Conservation (phyloP, 2,329 filamentous ascomycete genomes). For the Colletotrichum lindemuthianum region DNA sequence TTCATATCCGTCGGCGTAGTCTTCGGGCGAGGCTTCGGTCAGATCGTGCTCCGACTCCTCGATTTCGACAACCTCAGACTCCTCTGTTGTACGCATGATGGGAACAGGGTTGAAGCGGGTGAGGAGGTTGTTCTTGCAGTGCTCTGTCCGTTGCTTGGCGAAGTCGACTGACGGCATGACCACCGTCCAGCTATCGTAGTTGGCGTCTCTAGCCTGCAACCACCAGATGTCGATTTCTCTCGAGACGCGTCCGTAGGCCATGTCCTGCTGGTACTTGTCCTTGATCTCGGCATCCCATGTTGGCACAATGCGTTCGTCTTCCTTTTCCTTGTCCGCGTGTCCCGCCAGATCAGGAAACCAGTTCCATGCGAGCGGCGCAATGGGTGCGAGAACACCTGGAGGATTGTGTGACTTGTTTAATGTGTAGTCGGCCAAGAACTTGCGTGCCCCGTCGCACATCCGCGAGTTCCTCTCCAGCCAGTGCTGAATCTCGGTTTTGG, state of each 20-base stretch:
- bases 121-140: slow-evolving; percentile 68
- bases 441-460: slow-evolving; percentile 65
- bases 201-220: slow-evolving; percentile 68
- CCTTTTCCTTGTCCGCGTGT: slow-evolving; percentile 47
- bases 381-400: slow-evolving; percentile 60
- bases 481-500: slow-evolving; percentile 69
- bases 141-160: slow-evolving; percentile 65
- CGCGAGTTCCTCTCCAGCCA: slow-evolving; percentile 71
- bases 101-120: slow-evolving; percentile 60
- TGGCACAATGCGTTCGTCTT: slow-evolving; percentile 55
- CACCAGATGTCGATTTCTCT: slow-evolving; percentile 74
- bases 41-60: slow-evolving; percentile 61
- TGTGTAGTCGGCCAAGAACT: slow-evolving; percentile 65
- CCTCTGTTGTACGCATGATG: slow-evolving; percentile 50
- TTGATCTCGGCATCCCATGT: slow-evolving; percentile 62
- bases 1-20: slow-evolving; percentile 48
- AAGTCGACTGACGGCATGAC: slow-evolving; percentile 70
- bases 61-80: slow-evolving; percentile 56
- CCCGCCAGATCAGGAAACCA: slow-evolving; percentile 58
- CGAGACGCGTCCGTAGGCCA: slow-evolving; percentile 68
- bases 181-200: slow-evolving; percentile 67
- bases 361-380: slow-evolving; percentile 65
- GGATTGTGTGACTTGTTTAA: slow-evolving; percentile 59
- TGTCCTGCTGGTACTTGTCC: slow-evolving; percentile 69
- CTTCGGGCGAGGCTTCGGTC: slow-evolving; percentile 49